These are phyloP conservation scores for Collybia nuda DNA, from an alignment of 768 basidiomycete genomes.

Conservation along the genomic window DNA sequence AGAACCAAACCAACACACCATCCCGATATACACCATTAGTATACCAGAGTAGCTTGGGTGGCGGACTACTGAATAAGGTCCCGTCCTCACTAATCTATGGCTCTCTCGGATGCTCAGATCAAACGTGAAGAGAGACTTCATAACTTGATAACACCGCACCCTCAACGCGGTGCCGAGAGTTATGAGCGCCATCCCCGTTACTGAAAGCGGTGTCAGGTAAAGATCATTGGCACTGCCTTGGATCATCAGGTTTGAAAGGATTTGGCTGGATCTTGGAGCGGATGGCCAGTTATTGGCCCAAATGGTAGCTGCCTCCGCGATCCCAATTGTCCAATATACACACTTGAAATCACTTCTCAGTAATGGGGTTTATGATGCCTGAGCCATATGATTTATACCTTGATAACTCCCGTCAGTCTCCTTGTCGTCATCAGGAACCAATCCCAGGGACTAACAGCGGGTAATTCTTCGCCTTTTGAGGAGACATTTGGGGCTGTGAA, in stretches of 20 bases:
- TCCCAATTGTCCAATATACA: constrained; percentile 34
- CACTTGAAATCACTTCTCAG: background rate
- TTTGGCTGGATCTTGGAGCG: constrained; percentile 10
- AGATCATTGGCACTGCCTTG: background rate
- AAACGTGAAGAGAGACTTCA: constrained; percentile 40
- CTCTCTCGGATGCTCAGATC: constrained; percentile 27
- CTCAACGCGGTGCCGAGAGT: constrained; percentile 30
- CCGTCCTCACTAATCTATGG: constrained; percentile 25
- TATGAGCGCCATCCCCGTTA: constrained; percentile 22
- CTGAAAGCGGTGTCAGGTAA: background rate
- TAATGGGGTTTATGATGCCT: no score
- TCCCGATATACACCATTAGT: constrained; percentile 23
- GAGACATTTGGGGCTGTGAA: background rate
- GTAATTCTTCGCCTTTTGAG: background rate
- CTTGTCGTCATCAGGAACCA: background rate
- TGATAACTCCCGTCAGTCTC: no score
- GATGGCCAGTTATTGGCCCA: constrained; percentile 25
- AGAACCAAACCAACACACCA: constrained; percentile 27
- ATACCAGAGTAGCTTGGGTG: constrained; percentile 31
- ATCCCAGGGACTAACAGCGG: background rate
- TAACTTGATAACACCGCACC: constrained; percentile 30
- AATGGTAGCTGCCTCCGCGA: constrained; percentile 37
- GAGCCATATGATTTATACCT: no score
- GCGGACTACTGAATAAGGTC: constrained; percentile 30
- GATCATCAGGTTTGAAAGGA: background rate